phyloP scores from a whole-genome alignment of 306 rosid genomes.

The Vigna nakashimae region DNA sequence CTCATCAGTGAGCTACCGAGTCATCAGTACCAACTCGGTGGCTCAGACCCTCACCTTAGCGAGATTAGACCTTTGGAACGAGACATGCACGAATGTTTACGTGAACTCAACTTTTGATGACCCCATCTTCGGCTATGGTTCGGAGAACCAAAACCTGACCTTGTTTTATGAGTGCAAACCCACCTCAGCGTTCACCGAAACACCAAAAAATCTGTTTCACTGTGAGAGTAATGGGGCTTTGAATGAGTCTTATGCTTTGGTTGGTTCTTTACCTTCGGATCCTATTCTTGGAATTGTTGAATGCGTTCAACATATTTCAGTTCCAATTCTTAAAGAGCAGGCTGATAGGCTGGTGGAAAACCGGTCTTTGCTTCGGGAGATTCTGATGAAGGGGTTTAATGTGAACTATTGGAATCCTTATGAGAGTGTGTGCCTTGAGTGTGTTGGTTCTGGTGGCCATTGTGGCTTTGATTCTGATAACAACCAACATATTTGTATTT shows the following conservation, averaged over 20 bases:
- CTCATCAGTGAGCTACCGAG: slow-evolving; percentile 48
- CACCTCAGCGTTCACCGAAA: not conserved
- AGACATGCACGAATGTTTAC: slow-evolving; percentile 49
- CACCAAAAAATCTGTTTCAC: slow-evolving; percentile 45
- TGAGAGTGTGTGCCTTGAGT: slow-evolving; percentile 42
- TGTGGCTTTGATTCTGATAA: slow-evolving; percentile 60
- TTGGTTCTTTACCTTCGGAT: slow-evolving; percentile 62
- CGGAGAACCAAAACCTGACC: slow-evolving; percentile 54
- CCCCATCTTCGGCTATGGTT: slow-evolving; percentile 34
- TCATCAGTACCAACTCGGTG: slow-evolving; percentile 45
- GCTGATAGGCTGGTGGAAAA: slow-evolving; percentile 33
- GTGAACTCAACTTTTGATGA: slow-evolving; percentile 46
- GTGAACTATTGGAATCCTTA: slow-evolving; percentile 51
- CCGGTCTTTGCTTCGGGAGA: slow-evolving; percentile 51
- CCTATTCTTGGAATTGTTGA: slow-evolving; percentile 36
- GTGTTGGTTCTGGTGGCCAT: slow-evolving; percentile 46
- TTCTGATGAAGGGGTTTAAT: slow-evolving; percentile 66
- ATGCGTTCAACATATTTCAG: slow-evolving; percentile 44
- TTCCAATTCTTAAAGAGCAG: slow-evolving; percentile 50
- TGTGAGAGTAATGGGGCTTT: slow-evolving; percentile 32
- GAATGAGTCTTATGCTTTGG: slow-evolving; percentile 54
- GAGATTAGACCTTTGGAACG: slow-evolving; percentile 66
- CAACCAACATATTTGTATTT: slow-evolving; percentile 56
- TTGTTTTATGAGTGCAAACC: slow-evolving; percentile 51
- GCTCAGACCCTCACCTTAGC: slow-evolving; percentile 48